Percentiles rank a stretch among this genome's conserved stretches.
These are phyloP conservation scores for Martiniozyma asiatica DNA, from an alignment of 1,139 yeast genomes.

Conservation along the genomic window DNA sequence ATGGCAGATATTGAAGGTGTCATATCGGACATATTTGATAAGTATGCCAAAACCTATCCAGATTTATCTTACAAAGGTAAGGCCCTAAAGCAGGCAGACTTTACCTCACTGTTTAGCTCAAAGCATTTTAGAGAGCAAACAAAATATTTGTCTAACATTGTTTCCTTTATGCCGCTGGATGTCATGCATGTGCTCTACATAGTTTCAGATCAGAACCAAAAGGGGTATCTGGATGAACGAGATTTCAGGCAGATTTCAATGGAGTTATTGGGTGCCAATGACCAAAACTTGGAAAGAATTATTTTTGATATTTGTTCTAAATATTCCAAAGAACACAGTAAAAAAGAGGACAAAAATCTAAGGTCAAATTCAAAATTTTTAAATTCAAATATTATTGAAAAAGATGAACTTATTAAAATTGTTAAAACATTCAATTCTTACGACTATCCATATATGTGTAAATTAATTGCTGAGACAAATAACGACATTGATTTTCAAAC, in stretches of 20 bases:
- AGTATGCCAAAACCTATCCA: slow-evolving; percentile 16
- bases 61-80: slow-evolving; percentile 13
- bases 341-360: background rate
- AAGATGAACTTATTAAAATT: slow-evolving; percentile 1
- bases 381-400: too few species aligned
- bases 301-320: slow-evolving; percentile 28
- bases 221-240: slow-evolving; percentile 46
- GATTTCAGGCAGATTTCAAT: slow-evolving; percentile 53
- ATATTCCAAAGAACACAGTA: slow-evolving; percentile 23
- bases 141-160: slow-evolving; percentile 15
- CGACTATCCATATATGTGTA: slow-evolving; percentile 9
- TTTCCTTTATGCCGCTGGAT: slow-evolving; percentile 19
- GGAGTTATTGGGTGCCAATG: slow-evolving; percentile 43
- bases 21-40: slow-evolving; percentile 14
- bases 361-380: too few species aligned
- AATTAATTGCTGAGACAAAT: slow-evolving; percentile 6
- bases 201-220: slow-evolving; percentile 49
- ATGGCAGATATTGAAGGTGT: slow-evolving; percentile 10
- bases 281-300: slow-evolving; percentile 34
- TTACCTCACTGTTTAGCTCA: slow-evolving; percentile 13
- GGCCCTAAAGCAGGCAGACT: slow-evolving; percentile 18
- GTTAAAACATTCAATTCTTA: slow-evolving; percentile 1
- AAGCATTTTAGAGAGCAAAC: slow-evolving; percentile 13
- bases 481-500: slow-evolving; percentile 23
- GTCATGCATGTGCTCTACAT: slow-evolving; percentile 42